A percentile compares a stretch with the other conserved stretches of the same genome.
Evolutionary conservation across 768 basidiomycete genomes (phyloP).

Genomic region (Rhizopogon vesiculosus): DNA sequence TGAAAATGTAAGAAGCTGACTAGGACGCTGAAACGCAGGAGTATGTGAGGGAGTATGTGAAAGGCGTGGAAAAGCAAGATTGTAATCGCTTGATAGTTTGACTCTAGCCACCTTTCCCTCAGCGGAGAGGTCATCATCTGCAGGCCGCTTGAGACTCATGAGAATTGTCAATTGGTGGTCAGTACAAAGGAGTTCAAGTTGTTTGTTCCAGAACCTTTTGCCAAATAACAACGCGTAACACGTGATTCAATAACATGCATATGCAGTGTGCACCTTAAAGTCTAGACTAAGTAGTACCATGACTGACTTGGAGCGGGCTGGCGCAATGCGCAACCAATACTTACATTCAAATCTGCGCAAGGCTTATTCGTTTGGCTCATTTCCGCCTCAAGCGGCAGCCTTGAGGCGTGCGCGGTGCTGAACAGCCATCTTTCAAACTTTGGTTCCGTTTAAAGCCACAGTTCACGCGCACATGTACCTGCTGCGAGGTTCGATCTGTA

Average conservation of each 20-base stretch:
- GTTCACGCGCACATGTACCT: background rate
- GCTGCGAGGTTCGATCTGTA: background rate
- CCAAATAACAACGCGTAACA: constrained; percentile 15
- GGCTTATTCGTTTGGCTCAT: background rate
- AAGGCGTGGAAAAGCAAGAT: constrained; percentile 20
- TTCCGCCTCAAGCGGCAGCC: background rate
- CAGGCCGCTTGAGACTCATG: constrained; percentile 26
- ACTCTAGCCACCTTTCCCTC: background rate
- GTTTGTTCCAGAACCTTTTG: constrained; percentile 16
- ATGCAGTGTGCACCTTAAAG: too few relatives aligned
- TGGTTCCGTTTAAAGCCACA: background rate
- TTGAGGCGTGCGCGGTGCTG: background rate
- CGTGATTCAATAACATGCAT: background rate
- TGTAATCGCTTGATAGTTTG: constrained; percentile 2
- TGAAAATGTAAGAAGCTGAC: constrained; percentile 66
- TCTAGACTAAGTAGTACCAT: too few relatives aligned
- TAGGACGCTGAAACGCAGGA: constrained; percentile 65
- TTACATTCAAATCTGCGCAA: background rate
- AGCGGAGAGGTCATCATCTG: constrained; percentile 11
- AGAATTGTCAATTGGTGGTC: constrained; percentile 1
- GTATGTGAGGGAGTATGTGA: constrained; percentile 14
- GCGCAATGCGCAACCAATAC: too few relatives aligned
- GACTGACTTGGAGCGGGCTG: too few relatives aligned
- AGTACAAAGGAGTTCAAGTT: constrained; percentile 2
- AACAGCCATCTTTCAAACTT: background rate